These are phyloP conservation scores for Eucalyptus cladocalyx DNA, from an alignment of 345 rosid species.

Conservation along the genomic window DNA sequence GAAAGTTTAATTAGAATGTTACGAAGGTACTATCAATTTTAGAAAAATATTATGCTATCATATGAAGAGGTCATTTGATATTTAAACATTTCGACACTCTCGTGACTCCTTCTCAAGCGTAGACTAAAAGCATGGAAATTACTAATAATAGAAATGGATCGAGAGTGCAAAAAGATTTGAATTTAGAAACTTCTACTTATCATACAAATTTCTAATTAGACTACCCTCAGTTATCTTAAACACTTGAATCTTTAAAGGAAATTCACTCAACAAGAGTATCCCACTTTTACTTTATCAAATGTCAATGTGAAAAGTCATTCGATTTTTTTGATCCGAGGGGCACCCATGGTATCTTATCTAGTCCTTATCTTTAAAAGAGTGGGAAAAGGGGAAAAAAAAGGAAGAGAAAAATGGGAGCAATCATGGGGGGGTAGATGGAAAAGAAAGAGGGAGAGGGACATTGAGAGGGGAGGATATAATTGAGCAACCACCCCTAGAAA, in stretches of 20 bases:
- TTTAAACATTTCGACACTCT: background rate
- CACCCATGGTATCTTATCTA: background rate
- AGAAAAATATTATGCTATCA: rapidly evolving
- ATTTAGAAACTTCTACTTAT: background rate
- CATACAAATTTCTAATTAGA: background rate
- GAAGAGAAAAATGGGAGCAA: background rate
- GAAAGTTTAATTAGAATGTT: background rate
- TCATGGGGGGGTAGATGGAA: background rate
- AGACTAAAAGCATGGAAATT: background rate
- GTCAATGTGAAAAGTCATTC: background rate
- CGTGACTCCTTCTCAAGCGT: background rate
- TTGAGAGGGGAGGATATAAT: background rate
- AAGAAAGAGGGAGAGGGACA: background rate
- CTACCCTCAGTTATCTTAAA: background rate
- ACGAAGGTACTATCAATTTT: background rate
- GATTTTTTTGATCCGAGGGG: background rate
- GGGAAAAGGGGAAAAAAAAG: background rate
- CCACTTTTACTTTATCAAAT: background rate
- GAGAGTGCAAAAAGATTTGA: background rate
- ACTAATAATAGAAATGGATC: background rate
- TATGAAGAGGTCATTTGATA: background rate
- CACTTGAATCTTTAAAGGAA: background rate
- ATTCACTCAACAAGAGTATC: background rate
- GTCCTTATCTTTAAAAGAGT: background rate
- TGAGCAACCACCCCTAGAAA: background rate